These are phyloP conservation scores for Carpinus fangiana DNA, from an alignment of 306 rosid species.

Conservation along the genomic window DNA sequence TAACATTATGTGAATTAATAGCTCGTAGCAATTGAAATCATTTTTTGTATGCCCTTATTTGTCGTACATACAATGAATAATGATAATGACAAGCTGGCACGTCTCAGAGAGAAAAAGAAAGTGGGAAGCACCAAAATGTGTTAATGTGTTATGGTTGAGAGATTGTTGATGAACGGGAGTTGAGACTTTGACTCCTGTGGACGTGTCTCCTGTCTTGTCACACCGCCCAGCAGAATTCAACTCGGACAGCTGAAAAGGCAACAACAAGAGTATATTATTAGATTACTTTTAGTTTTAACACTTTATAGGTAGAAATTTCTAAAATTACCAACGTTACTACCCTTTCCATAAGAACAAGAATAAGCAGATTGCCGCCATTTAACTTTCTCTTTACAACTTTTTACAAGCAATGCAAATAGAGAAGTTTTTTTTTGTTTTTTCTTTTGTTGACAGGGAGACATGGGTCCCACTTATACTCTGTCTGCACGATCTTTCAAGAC, in stretches of 20 bases:
- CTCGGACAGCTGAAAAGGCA: not conserved
- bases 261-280: too few species aligned
- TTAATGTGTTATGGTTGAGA: too few species aligned
- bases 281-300: too few species aligned
- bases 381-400: not conserved
- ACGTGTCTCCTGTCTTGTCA: not conserved
- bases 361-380: not conserved
- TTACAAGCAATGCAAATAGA: not conserved
- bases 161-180: not conserved
- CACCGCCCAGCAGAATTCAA: not conserved
- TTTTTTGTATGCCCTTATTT: not conserved
- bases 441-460: not conserved
- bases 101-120: not conserved
- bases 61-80: not conserved
- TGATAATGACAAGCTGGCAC: conserved; percentile 29
- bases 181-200: not conserved
- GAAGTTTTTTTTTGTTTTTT: not conserved
- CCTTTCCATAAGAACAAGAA: not conserved
- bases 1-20: too few species aligned
- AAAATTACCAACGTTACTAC: too few species aligned
- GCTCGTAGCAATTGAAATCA: not conserved
- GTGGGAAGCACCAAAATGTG: not conserved
- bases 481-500: conserved; percentile 12
- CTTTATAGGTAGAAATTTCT: too few species aligned
- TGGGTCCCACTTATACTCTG: conserved; percentile 7